Percentiles rank a stretch among this genome's conserved stretches.
phyloP scores from a whole-genome alignment of 108 stramenopile species.

The Cyclotella baltica region DNA sequence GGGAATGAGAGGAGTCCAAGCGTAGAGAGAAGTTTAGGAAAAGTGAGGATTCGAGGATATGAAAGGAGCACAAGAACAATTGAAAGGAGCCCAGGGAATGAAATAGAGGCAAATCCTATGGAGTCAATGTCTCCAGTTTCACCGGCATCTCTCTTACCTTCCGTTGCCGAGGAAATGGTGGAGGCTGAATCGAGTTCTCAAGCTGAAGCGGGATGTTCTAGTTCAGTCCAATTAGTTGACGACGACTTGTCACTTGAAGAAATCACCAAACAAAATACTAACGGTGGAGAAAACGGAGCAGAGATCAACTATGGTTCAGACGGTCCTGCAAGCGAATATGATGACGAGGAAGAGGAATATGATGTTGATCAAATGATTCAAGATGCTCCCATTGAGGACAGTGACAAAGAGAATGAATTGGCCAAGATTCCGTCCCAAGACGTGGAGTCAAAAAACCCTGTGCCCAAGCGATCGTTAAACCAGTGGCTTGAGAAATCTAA shows the following conservation, averaged over 20 bases:
- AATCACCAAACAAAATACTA: background rate
- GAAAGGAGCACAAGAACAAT: too few species aligned
- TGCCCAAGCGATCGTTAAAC: constrained; percentile 37
- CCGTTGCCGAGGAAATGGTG: constrained; percentile 52
- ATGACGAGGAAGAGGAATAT: background rate
- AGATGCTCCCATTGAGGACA: constrained; percentile 4
- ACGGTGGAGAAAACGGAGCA: background rate
- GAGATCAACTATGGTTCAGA: background rate
- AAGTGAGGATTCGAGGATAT: too few species aligned
- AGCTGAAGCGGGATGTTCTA: constrained; percentile 12
- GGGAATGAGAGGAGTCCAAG: background rate
- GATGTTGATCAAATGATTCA: background rate
- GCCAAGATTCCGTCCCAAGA: background rate
- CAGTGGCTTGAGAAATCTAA: constrained; percentile 42
- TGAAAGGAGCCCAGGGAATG: constrained; percentile 13
- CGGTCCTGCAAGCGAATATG: background rate
- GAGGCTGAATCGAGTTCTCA: constrained; percentile 39
- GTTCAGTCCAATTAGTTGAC: background rate
- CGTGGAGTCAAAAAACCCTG: too few species aligned
- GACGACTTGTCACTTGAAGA: background rate
- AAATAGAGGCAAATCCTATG: background rate
- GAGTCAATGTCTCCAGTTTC: background rate
- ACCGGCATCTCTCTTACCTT: constrained; percentile 29
- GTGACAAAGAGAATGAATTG: constrained; percentile 18
- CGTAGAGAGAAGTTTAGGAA: too few species aligned